Conservation (phyloP, 1,139 yeast species). For the Magnusiomyces sp. region DNA sequence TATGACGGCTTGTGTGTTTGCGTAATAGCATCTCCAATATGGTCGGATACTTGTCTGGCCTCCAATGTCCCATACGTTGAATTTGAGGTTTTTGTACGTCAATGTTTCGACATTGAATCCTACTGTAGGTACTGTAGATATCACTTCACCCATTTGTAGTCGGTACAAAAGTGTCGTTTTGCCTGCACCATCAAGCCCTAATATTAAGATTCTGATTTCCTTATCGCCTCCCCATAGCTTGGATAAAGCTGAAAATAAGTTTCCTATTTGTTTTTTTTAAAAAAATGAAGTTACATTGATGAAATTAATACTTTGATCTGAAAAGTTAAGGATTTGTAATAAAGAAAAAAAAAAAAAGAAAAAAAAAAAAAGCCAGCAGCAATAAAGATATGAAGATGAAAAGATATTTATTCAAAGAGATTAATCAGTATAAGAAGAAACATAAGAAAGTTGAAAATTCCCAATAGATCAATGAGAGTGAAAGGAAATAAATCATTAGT, state of each 20-base stretch:
- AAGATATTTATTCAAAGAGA: too few species aligned
- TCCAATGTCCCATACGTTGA: constrained; percentile 88
- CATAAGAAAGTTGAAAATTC: too few species aligned
- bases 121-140: constrained; percentile 89
- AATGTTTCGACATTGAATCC: constrained; percentile 96
- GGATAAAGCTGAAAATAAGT: constrained; percentile 62
- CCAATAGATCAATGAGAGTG: too few species aligned
- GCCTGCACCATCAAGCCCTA: constrained; percentile 97
- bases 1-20: constrained; percentile 91
- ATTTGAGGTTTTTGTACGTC: constrained; percentile 78
- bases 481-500: too few species aligned
- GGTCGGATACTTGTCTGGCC: constrained; percentile 97
- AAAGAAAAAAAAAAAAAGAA: too few species aligned
- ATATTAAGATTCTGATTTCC: constrained; percentile 82
- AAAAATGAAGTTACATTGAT: too few species aligned
- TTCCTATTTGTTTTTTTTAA: constrained; percentile 11
- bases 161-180: constrained; percentile 91
- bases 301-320: too few species aligned
- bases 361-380: too few species aligned
- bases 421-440: too few species aligned
- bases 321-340: too few species aligned
- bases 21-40: constrained; percentile 96
- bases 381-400: too few species aligned
- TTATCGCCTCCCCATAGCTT: constrained; percentile 85
- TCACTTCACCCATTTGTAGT: constrained; percentile 88